Evolutionary conservation across 495 filamentous ascomycete species (phyloP).

Genomic region (Talaromyces borbonicus): DNA sequence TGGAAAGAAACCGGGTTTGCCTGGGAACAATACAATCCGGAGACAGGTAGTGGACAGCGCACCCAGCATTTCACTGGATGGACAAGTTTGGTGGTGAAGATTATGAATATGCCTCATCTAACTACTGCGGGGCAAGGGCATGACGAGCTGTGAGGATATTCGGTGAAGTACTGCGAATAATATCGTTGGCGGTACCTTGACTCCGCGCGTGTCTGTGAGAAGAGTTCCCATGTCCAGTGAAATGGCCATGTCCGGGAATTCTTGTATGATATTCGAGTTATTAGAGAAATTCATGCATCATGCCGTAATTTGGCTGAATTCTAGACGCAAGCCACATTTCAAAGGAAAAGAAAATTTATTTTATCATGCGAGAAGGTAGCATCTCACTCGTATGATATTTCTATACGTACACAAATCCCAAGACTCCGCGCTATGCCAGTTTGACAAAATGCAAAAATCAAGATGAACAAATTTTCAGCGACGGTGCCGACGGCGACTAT

Average conservation of each 20-base stretch:
- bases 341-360: neutral
- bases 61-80: slow-evolving; percentile 98
- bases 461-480: neutral
- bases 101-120: slow-evolving; percentile 81
- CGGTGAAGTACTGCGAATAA: neutral
- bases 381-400: no score
- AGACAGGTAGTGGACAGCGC: slow-evolving; percentile 83
- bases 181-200: no score
- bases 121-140: slow-evolving; percentile 18
- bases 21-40: slow-evolving; percentile 97
- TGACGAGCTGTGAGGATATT: slow-evolving; percentile 29
- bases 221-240: no score
- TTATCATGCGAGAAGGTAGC: neutral
- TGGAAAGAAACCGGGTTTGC: slow-evolving; percentile 93
- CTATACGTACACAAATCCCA: no score
- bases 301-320: no score
- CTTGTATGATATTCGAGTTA: no score
- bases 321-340: no score
- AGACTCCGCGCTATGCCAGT: no score
- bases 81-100: slow-evolving; percentile 95
- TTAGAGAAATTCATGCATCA: no score
- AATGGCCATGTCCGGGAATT: no score
- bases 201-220: no score
- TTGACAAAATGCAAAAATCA: no score
- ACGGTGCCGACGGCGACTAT: neutral